Evolutionary conservation across 2,329 filamentous ascomycete genomes (phyloP).

Genomic region (Neonectria punicea): DNA sequence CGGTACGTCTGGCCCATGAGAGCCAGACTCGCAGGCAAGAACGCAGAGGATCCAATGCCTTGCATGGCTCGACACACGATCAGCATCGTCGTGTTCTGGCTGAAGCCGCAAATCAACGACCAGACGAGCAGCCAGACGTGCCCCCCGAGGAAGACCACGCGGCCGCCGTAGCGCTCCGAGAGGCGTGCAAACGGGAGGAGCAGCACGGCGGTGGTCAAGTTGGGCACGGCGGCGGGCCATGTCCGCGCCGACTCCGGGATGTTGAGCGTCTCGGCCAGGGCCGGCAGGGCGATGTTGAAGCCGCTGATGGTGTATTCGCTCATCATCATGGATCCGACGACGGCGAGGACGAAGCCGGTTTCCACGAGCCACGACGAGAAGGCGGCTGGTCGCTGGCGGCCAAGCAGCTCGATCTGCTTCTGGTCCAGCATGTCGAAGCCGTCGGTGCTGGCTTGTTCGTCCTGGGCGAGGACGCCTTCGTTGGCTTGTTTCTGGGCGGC

Average conservation of each 20-base stretch:
- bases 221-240: slow-evolving; percentile 73
- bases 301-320: slow-evolving; percentile 81
- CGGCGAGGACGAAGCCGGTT: slow-evolving; percentile 69
- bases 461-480: not conserved
- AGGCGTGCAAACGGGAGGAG: slow-evolving; percentile 72
- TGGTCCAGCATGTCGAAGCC: slow-evolving; percentile 28
- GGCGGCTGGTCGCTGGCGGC: slow-evolving; percentile 67
- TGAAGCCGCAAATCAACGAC: slow-evolving; percentile 76
- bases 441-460: not conserved
- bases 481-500: not conserved
- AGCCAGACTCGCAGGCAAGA: slow-evolving; percentile 74
- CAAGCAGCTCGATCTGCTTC: slow-evolving; percentile 65
- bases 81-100: slow-evolving; percentile 71
- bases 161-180: slow-evolving; percentile 70
- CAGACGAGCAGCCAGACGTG: slow-evolving; percentile 73
- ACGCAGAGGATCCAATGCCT: slow-evolving; percentile 77
- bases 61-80: slow-evolving; percentile 78
- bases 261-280: slow-evolving; percentile 68
- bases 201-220: slow-evolving; percentile 65
- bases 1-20: slow-evolving; percentile 75
- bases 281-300: slow-evolving; percentile 78
- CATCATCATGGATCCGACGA: slow-evolving; percentile 72
- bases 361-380: slow-evolving; percentile 66
- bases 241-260: slow-evolving; percentile 70
- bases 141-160: slow-evolving; percentile 66